Percentiles rank a stretch among this genome's conserved stretches.
Conservation (phyloP, 192 early-diverging fungal species). For the Backusella parvicylindrica region DNA sequence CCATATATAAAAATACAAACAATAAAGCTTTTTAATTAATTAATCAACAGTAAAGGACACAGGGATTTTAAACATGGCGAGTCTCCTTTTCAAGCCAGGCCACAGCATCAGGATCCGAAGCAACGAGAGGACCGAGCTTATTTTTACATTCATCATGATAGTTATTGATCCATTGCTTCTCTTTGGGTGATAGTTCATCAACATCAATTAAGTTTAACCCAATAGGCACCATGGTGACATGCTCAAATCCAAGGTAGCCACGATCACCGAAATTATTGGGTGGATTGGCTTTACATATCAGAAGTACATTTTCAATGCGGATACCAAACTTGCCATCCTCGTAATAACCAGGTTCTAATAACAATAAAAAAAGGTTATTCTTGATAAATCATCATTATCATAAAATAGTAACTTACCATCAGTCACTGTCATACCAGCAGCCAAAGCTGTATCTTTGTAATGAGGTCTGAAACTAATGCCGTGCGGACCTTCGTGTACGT, state of each 20-base stretch:
- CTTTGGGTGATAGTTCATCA: slow-evolving; percentile 59
- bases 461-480: slow-evolving; percentile 77
- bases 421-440: slow-evolving; percentile 91
- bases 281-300: slow-evolving; percentile 69
- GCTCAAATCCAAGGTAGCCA: slow-evolving; percentile 85
- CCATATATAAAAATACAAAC: too few species aligned
- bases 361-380: neutral
- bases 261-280: slow-evolving; percentile 80
- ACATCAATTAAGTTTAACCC: slow-evolving; percentile 78
- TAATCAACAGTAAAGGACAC: too few species aligned
- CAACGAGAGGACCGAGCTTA: slow-evolving; percentile 75
- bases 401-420: slow-evolving; percentile 54
- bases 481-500: slow-evolving; percentile 95
- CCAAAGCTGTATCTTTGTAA: slow-evolving; percentile 73
- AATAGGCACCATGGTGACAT: slow-evolving; percentile 86
- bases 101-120: slow-evolving; percentile 59
- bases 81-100: slow-evolving; percentile 87
- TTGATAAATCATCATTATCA: neutral
- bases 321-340: slow-evolving; percentile 95
- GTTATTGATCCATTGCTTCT: slow-evolving; percentile 82
- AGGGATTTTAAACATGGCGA: slow-evolving; percentile 46
- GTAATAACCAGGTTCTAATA: slow-evolving; percentile 91
- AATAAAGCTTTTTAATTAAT: too few species aligned
- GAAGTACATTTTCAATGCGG: slow-evolving; percentile 90
- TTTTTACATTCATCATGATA: slow-evolving; percentile 77